A percentile compares a stretch with the other conserved stretches of the same genome.
Conservation (phyloP, 129 eudicot species). For the Flaveria ramosissima region DNA sequence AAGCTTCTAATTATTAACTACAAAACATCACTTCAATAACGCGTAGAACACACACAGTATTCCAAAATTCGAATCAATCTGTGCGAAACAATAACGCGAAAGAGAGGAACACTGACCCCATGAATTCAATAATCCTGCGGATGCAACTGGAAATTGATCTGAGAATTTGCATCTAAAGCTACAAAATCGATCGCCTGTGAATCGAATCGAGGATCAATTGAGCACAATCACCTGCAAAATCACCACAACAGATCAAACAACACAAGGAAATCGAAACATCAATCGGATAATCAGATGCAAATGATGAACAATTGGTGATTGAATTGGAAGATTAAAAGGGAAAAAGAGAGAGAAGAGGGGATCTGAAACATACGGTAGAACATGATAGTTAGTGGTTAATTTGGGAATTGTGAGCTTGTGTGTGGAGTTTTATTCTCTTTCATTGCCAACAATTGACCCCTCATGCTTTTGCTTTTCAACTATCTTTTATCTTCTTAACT, state of each 20-base stretch:
- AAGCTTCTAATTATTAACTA: background rate
- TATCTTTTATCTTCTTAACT: background rate
- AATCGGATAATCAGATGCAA: background rate
- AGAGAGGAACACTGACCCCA: conserved; percentile 41
- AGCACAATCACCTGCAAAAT: conserved; percentile 19
- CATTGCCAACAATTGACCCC: background rate
- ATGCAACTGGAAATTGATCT: conserved; percentile 40
- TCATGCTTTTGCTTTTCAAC: background rate
- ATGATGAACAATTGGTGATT: no score
- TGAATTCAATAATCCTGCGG: conserved; percentile 32
- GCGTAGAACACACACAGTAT: background rate
- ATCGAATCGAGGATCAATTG: conserved; percentile 32
- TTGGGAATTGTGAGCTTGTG: conserved; percentile 17
- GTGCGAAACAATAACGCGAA: conserved; percentile 11
- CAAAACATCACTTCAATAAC: background rate
- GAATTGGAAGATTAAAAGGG: background rate
- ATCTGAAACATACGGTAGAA: conserved; percentile 37
- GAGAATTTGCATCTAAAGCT: conserved; percentile 41
- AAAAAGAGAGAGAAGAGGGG: conserved; percentile 24
- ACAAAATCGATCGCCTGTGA: conserved; percentile 20
- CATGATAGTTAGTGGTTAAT: conserved; percentile 34
- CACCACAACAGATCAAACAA: background rate
- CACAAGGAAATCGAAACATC: background rate
- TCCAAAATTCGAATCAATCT: background rate
- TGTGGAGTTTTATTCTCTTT: conserved; percentile 30